phyloP scores from a whole-genome alignment of 2,329 filamentous ascomycete genomes.

The Botrytis squamosa region DNA sequence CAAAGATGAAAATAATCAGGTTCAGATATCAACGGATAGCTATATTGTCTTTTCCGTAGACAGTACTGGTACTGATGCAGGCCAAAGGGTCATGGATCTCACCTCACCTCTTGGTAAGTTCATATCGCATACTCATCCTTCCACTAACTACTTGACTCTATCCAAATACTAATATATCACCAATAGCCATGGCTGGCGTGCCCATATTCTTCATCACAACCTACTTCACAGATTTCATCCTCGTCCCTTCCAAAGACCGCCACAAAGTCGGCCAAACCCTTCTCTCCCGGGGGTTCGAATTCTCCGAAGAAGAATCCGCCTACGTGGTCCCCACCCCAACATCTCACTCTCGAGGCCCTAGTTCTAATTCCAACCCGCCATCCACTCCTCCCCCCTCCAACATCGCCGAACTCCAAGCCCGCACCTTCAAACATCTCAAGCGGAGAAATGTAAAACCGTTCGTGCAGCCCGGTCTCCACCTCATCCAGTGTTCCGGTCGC shows the following conservation, averaged over 20 bases:
- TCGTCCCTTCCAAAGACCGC: constrained; percentile 76
- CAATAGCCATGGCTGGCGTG: constrained; percentile 75
- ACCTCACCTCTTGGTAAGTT: constrained; percentile 67
- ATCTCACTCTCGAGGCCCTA: constrained; percentile 41
- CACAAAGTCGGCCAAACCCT: constrained; percentile 74
- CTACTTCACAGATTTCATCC: constrained; percentile 96
- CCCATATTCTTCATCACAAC: constrained; percentile 99
- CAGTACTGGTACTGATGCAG: constrained; percentile 85
- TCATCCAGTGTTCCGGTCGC: constrained; percentile 79
- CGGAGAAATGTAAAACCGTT: constrained; percentile 72
- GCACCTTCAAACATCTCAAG: constrained; percentile 82
- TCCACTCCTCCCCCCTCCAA: constrained; percentile 75
- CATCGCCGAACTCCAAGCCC: constrained; percentile 73
- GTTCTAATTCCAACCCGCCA: constrained; percentile 50
- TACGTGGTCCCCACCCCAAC: constrained; percentile 56
- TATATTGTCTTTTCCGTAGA: constrained; percentile 90
- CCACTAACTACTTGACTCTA: not conserved
- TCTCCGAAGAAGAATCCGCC: constrained; percentile 68
- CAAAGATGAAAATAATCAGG: constrained; percentile 49
- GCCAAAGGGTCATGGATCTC: constrained; percentile 85
- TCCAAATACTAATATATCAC: not conserved
- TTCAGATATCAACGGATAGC: constrained; percentile 77
- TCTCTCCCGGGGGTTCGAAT: constrained; percentile 77
- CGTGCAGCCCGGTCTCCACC: constrained; percentile 64
- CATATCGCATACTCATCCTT: not conserved